Evolutionary conservation across 1,284 basidiomycete species (phyloP), one percentile per base, ranked within the genome.

Genomic region (Apiotrichum sp.): DNA sequence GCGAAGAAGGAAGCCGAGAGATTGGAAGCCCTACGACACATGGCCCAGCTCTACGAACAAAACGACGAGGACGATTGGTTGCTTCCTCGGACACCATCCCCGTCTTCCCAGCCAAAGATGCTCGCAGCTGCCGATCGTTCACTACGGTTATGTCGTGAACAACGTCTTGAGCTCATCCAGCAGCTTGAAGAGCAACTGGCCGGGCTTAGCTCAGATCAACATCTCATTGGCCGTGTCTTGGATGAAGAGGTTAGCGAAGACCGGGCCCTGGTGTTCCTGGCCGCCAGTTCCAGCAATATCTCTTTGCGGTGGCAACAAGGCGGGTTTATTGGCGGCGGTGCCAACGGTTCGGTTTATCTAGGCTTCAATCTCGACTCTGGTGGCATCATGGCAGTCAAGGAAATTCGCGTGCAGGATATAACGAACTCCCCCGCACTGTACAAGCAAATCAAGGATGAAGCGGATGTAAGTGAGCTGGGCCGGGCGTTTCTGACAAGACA

Each of bases 251-350:
- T 88, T 55, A 83, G 86, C 16, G 93, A 96, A 74, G 93, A 97
- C 72, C 84, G 89, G 48, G 91, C 92, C 0, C 79, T 95, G 47
- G 86, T 93, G 6, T 93, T 92, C 78, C 82, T 96, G 49, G 93
- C 95, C 1, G 90, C 89, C 2, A 90, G 90, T 11, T 87, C 87
- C 50, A 93, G 92, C 47, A 96, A 95, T 66, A 92, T 98, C 59
- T 92, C 93, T 4, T 88, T 98, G 62, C 86, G 92, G 35, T 99
- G 96, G 96, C 96, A 98, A 75, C 96, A 98, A 75, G 93, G 95
- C 36, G 86, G 88, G 53, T 98, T 97, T 77, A 97, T 99, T 66
- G 96, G 96, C 50, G 87, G 93, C 36, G 96, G 96, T 29, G 95
- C 96, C 8, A 98, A 97, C 71, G 93, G 93, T 22, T 91, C 88